phyloP scores from a whole-genome alignment of 1,284 basidiomycete species.

The Leccinum solheimii region DNA sequence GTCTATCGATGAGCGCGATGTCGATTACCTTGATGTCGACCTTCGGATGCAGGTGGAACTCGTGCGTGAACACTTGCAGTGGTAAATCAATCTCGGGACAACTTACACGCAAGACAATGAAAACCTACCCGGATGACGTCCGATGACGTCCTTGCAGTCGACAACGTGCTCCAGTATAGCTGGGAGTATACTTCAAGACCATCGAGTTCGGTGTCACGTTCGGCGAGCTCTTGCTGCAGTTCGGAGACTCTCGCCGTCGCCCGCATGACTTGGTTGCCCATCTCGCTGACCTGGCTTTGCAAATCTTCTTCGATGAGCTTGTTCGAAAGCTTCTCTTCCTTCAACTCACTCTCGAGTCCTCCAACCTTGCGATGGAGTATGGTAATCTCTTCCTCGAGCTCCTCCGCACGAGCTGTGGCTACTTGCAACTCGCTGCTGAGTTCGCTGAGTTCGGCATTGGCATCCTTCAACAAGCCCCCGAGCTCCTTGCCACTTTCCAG shows the following conservation, averaged over 20 bases:
- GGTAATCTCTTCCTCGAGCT: constrained; percentile 26
- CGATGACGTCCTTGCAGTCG: too few species aligned
- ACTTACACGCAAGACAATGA: too few species aligned
- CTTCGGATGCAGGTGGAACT: too few species aligned
- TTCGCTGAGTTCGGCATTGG: constrained; percentile 57
- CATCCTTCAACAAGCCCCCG: constrained; percentile 61
- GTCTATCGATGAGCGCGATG: too few species aligned
- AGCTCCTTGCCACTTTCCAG: constrained; percentile 64
- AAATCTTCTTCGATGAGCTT: constrained; percentile 31
- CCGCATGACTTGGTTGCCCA: constrained; percentile 31
- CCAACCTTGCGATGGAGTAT: constrained; percentile 50
- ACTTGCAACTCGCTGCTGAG: constrained; percentile 56
- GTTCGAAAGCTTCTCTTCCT: constrained; percentile 49
- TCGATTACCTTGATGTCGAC: too few species aligned
- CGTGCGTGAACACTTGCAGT: too few species aligned
- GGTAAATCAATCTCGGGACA: too few species aligned
- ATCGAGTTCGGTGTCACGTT: constrained; percentile 22
- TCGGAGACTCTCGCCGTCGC: constrained; percentile 33
- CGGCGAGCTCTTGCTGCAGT: constrained; percentile 37
- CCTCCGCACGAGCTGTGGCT: constrained; percentile 50
- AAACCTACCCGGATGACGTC: too few species aligned
- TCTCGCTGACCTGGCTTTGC: constrained; percentile 33
- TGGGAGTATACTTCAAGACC: constrained; percentile 17
- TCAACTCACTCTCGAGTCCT: constrained; percentile 53
- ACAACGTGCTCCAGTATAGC: too few species aligned